Conservation (phyloP, 1,139 yeast genomes). For the Magnusiomyces clavatus region DNA sequence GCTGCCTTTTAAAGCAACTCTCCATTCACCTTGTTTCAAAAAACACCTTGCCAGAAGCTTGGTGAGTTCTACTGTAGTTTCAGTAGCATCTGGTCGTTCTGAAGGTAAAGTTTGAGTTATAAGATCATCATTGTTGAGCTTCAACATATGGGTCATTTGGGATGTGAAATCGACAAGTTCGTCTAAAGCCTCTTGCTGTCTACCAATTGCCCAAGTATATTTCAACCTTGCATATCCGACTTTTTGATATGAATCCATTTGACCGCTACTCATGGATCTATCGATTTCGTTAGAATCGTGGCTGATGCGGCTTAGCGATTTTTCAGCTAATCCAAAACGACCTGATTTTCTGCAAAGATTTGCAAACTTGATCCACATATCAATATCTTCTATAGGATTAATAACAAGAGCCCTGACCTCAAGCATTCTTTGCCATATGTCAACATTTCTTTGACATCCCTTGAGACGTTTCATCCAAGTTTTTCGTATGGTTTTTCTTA, state of each 20-base stretch:
- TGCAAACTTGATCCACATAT: conserved; percentile 97
- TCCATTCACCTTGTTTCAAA: conserved; percentile 98
- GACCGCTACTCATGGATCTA: conserved; percentile 43
- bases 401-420: conserved; percentile 90
- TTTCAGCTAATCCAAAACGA: conserved; percentile 84
- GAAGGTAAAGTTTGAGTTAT: conserved; percentile 83
- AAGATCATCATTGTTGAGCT: conserved; percentile 44
- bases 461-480: conserved; percentile 91
- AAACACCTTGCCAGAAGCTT: conserved; percentile 86
- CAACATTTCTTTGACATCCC: conserved; percentile 95
- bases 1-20: conserved; percentile 58
- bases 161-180: conserved; percentile 87
- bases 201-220: conserved; percentile 95
- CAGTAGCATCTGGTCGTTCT: conserved; percentile 64
- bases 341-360: conserved; percentile 93
- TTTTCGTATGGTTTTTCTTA: conserved; percentile 67
- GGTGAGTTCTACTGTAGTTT: conserved; percentile 79
- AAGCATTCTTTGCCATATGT: conserved; percentile 95
- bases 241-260: conserved; percentile 46
- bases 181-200: conserved; percentile 74
- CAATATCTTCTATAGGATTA: conserved; percentile 94
- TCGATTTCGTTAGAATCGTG: conserved; percentile 41
- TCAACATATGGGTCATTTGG: conserved; percentile 75
- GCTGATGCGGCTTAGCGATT: conserved; percentile 69
- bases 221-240: conserved; percentile 96